These are phyloP conservation scores for Phylloporus scabripes DNA, from an alignment of 768 basidiomycete species.

Conservation along the genomic window DNA sequence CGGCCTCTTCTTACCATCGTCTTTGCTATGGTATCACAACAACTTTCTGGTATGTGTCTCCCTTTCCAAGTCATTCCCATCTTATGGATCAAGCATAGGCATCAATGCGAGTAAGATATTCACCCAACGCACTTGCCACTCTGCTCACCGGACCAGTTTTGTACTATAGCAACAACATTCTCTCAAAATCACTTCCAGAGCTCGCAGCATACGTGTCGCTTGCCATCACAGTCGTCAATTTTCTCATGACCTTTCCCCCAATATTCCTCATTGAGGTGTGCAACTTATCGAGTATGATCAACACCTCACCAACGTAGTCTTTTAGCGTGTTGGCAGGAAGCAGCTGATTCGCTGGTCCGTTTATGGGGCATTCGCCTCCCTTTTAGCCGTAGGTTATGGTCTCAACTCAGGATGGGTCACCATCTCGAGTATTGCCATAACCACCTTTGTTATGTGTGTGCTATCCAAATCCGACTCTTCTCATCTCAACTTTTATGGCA, in stretches of 20 bases:
- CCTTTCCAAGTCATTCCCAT: neutral
- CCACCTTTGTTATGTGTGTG: slow-evolving; percentile 75
- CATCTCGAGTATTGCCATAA: slow-evolving; percentile 67
- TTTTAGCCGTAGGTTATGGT: slow-evolving; percentile 63
- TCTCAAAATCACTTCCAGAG: slow-evolving; percentile 73
- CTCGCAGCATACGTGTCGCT: slow-evolving; percentile 78
- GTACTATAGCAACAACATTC: slow-evolving; percentile 88
- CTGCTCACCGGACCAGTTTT: slow-evolving; percentile 47
- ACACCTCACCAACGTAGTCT: slow-evolving; percentile 1
- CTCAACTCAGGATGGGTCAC: slow-evolving; percentile 55
- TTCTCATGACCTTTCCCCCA: slow-evolving; percentile 69
- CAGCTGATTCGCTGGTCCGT: slow-evolving; percentile 64
- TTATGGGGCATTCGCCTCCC: slow-evolving; percentile 58
- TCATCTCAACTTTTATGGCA: slow-evolving; percentile 23
- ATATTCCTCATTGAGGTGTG: slow-evolving; percentile 79
- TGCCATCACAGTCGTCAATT: slow-evolving; percentile 81
- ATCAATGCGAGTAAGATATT: slow-evolving; percentile 62
- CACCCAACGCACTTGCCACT: neutral
- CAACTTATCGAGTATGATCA: slow-evolving; percentile 3
- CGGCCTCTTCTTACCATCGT: slow-evolving; percentile 61
- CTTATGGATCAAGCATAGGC: slow-evolving; percentile 36
- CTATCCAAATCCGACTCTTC: neutral
- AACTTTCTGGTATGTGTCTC: slow-evolving; percentile 56
- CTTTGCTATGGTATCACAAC: slow-evolving; percentile 71
- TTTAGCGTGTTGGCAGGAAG: slow-evolving; percentile 68